phyloP scores from a whole-genome alignment of 495 filamentous ascomycete species.

The Aspergillus carlsbadensis region DNA sequence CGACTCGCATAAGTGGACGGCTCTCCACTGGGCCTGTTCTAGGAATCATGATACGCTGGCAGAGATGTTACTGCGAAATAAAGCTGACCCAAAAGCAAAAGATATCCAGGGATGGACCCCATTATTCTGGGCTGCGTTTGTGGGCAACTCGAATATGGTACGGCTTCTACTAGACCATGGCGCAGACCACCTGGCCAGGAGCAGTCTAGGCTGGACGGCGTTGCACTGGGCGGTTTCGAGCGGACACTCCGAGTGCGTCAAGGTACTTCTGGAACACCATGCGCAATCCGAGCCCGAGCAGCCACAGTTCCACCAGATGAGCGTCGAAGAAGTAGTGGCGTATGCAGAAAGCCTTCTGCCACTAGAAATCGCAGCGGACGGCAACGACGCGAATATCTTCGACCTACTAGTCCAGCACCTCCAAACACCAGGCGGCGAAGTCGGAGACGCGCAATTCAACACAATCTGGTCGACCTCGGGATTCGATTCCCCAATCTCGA shows the following conservation, averaged over 20 bases:
- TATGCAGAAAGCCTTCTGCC: background rate
- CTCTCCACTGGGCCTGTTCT: conserved; percentile 28
- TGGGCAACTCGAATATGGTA: conserved; percentile 11
- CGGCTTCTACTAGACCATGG: conserved; percentile 13
- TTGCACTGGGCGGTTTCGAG: conserved; percentile 16
- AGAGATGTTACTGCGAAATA: conserved; percentile 28
- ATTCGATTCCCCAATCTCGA: background rate
- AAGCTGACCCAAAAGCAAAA: conserved; percentile 30
- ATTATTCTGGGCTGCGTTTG: conserved; percentile 29
- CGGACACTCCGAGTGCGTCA: conserved; percentile 4
- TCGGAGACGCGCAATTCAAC: conserved; percentile 8
- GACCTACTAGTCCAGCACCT: conserved; percentile 5
- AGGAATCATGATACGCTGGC: conserved; percentile 21
- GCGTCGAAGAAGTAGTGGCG: background rate
- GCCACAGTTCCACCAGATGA: background rate
- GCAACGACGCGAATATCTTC: background rate
- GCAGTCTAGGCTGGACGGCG: conserved; percentile 18
- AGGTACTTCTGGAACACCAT: conserved; percentile 13
- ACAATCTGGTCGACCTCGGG: background rate
- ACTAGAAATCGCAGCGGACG: background rate
- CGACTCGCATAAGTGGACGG: conserved; percentile 19
- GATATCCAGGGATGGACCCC: conserved; percentile 21
- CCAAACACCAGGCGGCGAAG: background rate
- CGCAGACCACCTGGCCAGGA: conserved; percentile 6
- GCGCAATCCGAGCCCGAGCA: background rate